Base-by-base conservation (phyloP, 805 yeast species). In the Metschnikowia aberdeeniae region DNA sequence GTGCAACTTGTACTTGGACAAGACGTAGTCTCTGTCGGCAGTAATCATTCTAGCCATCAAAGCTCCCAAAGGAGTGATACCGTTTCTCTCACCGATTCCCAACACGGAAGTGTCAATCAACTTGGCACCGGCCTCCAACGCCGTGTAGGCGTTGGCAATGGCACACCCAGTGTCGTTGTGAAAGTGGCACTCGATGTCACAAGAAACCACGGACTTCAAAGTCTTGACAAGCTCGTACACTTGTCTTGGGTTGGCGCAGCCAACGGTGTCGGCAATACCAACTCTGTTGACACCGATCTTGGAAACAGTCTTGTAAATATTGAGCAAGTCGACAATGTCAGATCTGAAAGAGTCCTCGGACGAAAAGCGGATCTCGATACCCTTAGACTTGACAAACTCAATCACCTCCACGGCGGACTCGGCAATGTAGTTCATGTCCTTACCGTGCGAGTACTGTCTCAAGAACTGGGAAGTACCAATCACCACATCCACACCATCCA, bases 131-230 rank as follows among this genome's bases (percentile, higher is more conserved):
- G 80, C 83, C 63, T 78, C 82, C 57, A 78, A 72, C 17, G 83
- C 83, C 42, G 82, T 75, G 63, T 78, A 78, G 27, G 83, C 83
- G 56, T 78, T 78, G 42, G 83, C 82, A 57, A 78, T 74, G 40
- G 83, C 82, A 66, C 83, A 78, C 34, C 83, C 83, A 24, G 83
- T 78, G 62, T 78, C 83, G 58, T 78, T 76, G 66, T 78, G 83
- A 74, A 78, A 78, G 62, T 78, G 83, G 48, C 80, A 73, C 62
- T 78, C 83, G 45, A 78, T 78, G 52, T 78, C 82, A 68, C 83
- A 78, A 9, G 71, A 66, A 37, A 78, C 81, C 20, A 78, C 81
- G 0, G 80, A 72, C 60, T 73, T 77, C 57, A 78, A 69, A 14
- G 82, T 77, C 64, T 76, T 75, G 50, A 78, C 80, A 58, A 78